Conservation (phyloP, 768 basidiomycete genomes). For the Mycena metata region DNA sequence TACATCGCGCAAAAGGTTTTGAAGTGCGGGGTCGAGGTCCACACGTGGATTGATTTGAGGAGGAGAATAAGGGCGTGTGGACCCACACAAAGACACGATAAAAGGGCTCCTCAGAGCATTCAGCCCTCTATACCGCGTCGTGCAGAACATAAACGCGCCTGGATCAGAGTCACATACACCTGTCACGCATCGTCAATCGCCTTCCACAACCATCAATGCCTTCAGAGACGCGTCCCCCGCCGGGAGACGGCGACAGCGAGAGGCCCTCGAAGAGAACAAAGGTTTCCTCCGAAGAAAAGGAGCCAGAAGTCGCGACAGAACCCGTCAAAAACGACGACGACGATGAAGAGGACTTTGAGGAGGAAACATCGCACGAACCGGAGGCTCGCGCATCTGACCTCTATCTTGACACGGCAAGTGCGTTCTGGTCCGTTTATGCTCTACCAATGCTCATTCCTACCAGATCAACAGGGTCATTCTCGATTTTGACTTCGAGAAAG, state of each 20-base stretch:
- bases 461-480: conserved; percentile 92
- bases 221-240: conserved; percentile 30
- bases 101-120: conserved; percentile 18
- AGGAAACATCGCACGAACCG: conserved; percentile 42
- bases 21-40: conserved; percentile 75
- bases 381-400: conserved; percentile 79
- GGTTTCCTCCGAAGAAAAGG: conserved; percentile 32
- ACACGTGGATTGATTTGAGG: conserved; percentile 70
- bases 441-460: conserved; percentile 24
- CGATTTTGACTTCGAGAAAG: conserved; percentile 99
- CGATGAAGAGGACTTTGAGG: conserved; percentile 51
- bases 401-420: conserved; percentile 92
- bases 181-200: not conserved
- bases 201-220: conserved; percentile 17
- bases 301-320: conserved; percentile 33
- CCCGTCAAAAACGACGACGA: conserved; percentile 33
- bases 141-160: conserved; percentile 31
- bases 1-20: conserved; percentile 72
- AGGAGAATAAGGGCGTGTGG: conserved; percentile 4
- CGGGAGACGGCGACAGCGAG: conserved; percentile 40
- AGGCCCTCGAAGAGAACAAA: conserved; percentile 55
- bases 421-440: conserved; percentile 31
- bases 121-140: conserved; percentile 17
- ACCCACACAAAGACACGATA: conserved; percentile 16
- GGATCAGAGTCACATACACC: conserved; percentile 6